Evolutionary conservation across 2,329 filamentous ascomycete genomes (phyloP).

Genomic region (Claviceps citrina): DNA sequence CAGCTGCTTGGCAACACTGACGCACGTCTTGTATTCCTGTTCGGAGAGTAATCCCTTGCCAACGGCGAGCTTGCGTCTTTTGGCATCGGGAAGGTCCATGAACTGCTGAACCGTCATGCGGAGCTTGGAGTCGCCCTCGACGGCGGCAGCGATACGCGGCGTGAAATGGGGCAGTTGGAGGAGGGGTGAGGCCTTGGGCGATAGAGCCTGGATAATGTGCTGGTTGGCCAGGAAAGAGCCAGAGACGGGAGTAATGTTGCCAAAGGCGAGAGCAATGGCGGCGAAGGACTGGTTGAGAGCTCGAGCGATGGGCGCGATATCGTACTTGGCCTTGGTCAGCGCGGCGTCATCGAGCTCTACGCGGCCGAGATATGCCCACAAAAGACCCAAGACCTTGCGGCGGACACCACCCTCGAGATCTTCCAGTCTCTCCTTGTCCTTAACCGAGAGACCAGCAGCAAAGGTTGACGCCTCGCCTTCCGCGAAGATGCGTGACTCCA

Average conservation of each 20-base stretch:
- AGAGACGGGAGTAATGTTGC: conserved; percentile 67
- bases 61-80: conserved; percentile 56
- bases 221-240: conserved; percentile 72
- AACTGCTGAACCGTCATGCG: conserved; percentile 74
- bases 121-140: conserved; percentile 60
- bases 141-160: conserved; percentile 44
- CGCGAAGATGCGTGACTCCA: conserved; percentile 67
- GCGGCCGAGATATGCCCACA: conserved; percentile 91
- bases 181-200: conserved; percentile 70
- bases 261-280: conserved; percentile 75
- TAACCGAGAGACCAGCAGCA: conserved; percentile 45
- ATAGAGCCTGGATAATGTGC: conserved; percentile 74
- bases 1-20: conserved; percentile 67
- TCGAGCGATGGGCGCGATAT: conserved; percentile 75
- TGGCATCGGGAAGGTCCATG: conserved; percentile 65
- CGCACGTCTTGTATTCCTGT: conserved; percentile 58
- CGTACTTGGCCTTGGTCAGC: conserved; percentile 74
- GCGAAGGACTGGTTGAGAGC: conserved; percentile 74
- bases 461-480: conserved; percentile 36
- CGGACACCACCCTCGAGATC: conserved; percentile 66
- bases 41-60: conserved; percentile 57
- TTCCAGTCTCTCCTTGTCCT: conserved; percentile 63
- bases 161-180: conserved; percentile 85
- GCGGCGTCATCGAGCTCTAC: conserved; percentile 66
- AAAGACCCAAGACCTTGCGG: conserved; percentile 71